These are phyloP conservation scores for Limnanthes douglasii DNA, from an alignment of 345 rosid genomes.

Conservation along the genomic window DNA sequence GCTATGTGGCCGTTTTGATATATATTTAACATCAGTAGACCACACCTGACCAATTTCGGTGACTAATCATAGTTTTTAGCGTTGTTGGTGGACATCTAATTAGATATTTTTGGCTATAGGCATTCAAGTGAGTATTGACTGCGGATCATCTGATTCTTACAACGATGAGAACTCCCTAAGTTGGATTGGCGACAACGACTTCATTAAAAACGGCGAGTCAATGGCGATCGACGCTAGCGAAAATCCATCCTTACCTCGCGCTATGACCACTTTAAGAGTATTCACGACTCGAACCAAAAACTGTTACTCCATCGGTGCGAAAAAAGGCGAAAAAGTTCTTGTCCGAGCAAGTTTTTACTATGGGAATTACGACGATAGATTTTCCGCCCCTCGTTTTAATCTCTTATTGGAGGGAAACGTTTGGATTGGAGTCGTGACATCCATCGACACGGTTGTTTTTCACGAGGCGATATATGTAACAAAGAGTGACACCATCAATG, in stretches of 20 bases:
- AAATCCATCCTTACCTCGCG: conserved; percentile 1
- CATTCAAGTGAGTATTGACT: conserved; percentile 14
- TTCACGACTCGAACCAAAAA: conserved; percentile 10
- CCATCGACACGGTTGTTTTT: conserved; percentile 5
- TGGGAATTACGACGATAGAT: conserved; percentile 10
- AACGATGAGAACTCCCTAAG: conserved; percentile 8
- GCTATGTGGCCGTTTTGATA: too few species aligned
- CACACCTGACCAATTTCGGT: too few species aligned
- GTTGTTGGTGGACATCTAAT: too few species aligned
- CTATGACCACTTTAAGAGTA: conserved; percentile 11
- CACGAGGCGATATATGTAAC: conserved; percentile 12
- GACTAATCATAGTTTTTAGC: too few species aligned
- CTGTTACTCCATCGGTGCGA: conserved; percentile 11
- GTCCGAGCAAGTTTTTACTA: conserved; percentile 8
- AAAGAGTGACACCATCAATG: conserved; percentile 6
- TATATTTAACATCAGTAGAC: too few species aligned
- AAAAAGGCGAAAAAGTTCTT: conserved; percentile 5
- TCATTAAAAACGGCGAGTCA: conserved; percentile 8
- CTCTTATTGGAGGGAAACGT: conserved; percentile 6
- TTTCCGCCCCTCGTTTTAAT: conserved; percentile 4
- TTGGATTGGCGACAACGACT: conserved; percentile 15
- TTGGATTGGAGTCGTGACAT: conserved; percentile 3
- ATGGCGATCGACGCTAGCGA: not conserved
- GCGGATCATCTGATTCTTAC: conserved; percentile 13
- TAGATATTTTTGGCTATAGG: too few species aligned